Conservation (phyloP, 495 filamentous ascomycete genomes). For the Aspergillus baeticus region DNA sequence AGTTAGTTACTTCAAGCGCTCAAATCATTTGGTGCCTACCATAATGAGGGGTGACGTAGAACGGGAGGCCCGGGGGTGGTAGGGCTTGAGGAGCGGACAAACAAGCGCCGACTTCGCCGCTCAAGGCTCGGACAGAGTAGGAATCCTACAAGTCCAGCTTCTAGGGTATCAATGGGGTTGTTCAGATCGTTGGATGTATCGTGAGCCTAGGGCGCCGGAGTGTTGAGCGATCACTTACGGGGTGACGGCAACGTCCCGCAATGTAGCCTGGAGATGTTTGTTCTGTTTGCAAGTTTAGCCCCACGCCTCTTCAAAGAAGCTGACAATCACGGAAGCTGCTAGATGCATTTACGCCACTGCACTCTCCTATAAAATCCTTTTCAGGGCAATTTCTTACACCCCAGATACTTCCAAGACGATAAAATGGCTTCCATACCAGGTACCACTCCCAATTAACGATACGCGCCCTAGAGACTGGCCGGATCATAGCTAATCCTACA, state of each 20-base stretch:
- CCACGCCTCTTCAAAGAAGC: conserved; percentile 32
- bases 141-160: conserved; percentile 1
- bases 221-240: conserved; percentile 14
- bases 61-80: conserved; percentile 6
- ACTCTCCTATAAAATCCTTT: conserved; percentile 7
- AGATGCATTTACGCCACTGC: conserved; percentile 32
- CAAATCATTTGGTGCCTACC: conserved; percentile 11
- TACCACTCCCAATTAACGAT: conserved; percentile 31
- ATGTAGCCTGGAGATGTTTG: conserved; percentile 36
- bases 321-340: conserved; percentile 17
- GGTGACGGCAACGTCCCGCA: conserved; percentile 27
- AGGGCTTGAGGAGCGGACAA: neutral
- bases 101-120: conserved; percentile 4
- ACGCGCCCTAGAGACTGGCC: neutral
- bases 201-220: neutral
- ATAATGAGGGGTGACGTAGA: conserved; percentile 24
- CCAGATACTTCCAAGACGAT: conserved; percentile 7
- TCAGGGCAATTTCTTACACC: neutral
- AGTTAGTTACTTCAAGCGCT: conserved; percentile 2
- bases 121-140: neutral
- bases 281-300: conserved; percentile 33
- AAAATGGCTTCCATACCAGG: conserved; percentile 64
- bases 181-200: neutral
- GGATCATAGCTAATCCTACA: conserved; percentile 27
- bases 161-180: conserved; percentile 2